These are phyloP conservation scores for Diaporthe ampelina DNA, from an alignment of 2,329 filamentous ascomycete genomes.

Conservation along the genomic window DNA sequence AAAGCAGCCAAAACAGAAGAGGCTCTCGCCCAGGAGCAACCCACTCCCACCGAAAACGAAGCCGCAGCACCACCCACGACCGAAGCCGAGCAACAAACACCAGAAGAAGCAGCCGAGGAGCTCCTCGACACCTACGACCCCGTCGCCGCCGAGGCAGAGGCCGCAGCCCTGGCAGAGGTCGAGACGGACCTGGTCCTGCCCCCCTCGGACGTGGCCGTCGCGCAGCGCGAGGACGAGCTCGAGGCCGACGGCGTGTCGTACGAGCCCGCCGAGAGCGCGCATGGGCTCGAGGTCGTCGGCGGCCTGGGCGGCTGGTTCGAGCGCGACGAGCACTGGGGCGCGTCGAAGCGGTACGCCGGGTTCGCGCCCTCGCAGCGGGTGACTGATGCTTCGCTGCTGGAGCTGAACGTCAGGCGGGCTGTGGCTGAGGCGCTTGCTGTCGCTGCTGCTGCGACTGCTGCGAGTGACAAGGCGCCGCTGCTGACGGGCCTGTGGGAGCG, in stretches of 20 bases:
- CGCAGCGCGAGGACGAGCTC: constrained; percentile 37
- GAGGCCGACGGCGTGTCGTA: background rate
- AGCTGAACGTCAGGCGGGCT: constrained; percentile 64
- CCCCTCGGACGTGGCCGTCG: constrained; percentile 21
- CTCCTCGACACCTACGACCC: constrained; percentile 32
- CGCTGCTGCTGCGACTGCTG: constrained; percentile 43
- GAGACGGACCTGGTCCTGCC: constrained; percentile 47
- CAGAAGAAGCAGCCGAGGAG: constrained; percentile 3
- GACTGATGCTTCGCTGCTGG: constrained; percentile 59
- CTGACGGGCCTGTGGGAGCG: constrained; percentile 49
- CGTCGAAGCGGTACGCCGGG: constrained; percentile 58
- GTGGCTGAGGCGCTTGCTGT: constrained; percentile 64
- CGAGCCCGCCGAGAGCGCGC: constrained; percentile 55
- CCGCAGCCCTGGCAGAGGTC: background rate
- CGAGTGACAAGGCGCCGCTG: constrained; percentile 43
- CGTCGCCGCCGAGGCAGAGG: background rate
- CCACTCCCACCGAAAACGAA: too few relatives aligned
- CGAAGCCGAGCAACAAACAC: background rate
- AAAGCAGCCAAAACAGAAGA: background rate
- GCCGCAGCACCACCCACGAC: too few relatives aligned
- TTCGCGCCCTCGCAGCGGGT: constrained; percentile 59
- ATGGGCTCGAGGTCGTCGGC: constrained; percentile 63
- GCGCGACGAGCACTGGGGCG: constrained; percentile 64
- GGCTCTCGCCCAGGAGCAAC: too few relatives aligned
- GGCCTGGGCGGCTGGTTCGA: constrained; percentile 68